Base-by-base conservation (phyloP, 257 asterid genomes). In the Asclepias syriaca region DNA sequence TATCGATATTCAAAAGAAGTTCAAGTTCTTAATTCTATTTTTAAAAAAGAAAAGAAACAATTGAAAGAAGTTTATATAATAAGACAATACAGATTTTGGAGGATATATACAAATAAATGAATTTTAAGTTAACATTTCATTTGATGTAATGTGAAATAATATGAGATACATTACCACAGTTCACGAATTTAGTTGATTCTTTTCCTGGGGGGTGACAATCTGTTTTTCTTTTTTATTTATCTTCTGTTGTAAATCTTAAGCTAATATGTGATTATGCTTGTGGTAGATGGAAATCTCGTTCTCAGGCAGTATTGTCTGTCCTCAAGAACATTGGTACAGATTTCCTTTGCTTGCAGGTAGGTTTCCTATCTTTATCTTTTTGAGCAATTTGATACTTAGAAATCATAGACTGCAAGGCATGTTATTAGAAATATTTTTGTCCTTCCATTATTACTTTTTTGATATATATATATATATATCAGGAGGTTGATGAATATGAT, bases 401-500 rank as follows among this genome's bases (percentile, higher is more conserved):
- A 8, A 37, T 19, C 50, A 37, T 34, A 18, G 16, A 64, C 50
- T 10, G 2, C 15, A 22, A 19, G 43, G 22, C 37, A 70, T 49
- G 24, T 19, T 54, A 54, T 50, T 50, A 37, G 21, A 37, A 5
- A 0, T 18, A 34, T 72, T 66, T 32, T 56, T 72, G 51, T 7
- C 43, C n/a, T 37, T 76, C 72, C 68, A 16, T 68, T 56, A 59
- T 21, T 56, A 27, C 16, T 37, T 61, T 18, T 39, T 39, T 53
- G 46, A 11, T 75, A 32, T 27, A n/a, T n/a, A n/a, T n/a, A n/a
- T n/a, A n/a, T n/a, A 74, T 77, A 10, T 77, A 68, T 65, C 79
- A 94, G 99, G 99, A 94, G 80, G 83, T 94, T 66, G 97, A 91
- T 81, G 97, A 91, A 84, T 94, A 89, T 78, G 92, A 88, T 79